These are phyloP conservation scores for Hypomyces perniciosus DNA, from an alignment of 2,329 filamentous ascomycete species.

Conservation along the genomic window DNA sequence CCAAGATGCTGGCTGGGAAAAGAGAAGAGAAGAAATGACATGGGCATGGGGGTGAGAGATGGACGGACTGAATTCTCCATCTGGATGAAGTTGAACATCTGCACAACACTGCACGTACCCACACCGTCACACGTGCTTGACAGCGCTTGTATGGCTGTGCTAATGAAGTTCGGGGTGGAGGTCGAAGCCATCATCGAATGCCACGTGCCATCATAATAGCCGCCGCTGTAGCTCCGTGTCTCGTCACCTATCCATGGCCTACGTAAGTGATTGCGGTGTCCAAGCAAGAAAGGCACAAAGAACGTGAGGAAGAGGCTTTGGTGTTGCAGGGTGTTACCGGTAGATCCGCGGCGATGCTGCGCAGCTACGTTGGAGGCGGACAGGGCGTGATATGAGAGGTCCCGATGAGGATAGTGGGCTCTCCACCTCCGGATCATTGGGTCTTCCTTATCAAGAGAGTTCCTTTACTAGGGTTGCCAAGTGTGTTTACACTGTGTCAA, in stretches of 20 bases:
- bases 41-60: not conserved
- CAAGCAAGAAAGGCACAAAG: not conserved
- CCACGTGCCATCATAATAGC: not conserved
- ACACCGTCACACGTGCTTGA: not conserved
- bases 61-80: not conserved
- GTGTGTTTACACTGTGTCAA: not conserved
- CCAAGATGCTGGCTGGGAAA: not conserved
- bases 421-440: not conserved
- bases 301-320: not conserved
- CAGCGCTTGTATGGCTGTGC: not conserved
- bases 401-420: not conserved
- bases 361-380: not conserved
- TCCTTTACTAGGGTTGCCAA: not conserved
- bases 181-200: not conserved
- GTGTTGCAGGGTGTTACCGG: not conserved
- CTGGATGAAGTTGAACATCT: not conserved
- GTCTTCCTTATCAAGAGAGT: not conserved
- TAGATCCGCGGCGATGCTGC: not conserved
- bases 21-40: conserved; percentile 5
- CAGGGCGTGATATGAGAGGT: not conserved
- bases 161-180: not conserved
- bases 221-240: not conserved
- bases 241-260: not conserved
- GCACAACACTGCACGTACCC: not conserved
- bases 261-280: not conserved